These are phyloP conservation scores for Cercospora beticola DNA, from an alignment of 2,329 filamentous ascomycete species.

Conservation along the genomic window DNA sequence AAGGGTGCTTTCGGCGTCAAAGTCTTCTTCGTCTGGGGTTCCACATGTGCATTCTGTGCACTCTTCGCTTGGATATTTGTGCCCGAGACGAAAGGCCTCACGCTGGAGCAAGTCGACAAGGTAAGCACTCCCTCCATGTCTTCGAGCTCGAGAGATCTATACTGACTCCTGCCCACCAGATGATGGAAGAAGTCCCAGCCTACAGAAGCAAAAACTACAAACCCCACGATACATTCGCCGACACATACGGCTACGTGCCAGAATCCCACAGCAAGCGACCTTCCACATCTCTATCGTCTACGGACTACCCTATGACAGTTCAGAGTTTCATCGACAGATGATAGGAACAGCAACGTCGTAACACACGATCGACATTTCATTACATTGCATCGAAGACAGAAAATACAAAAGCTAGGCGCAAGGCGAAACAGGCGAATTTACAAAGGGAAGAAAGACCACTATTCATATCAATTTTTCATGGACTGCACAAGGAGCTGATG, in stretches of 20 bases:
- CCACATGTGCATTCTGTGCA: constrained; percentile 36
- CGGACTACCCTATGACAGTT: constrained; percentile 9
- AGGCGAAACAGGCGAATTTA: not conserved
- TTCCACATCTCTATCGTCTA: not conserved
- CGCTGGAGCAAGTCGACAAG: constrained; percentile 36
- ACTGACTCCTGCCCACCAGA: constrained; percentile 31
- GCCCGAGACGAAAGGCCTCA: constrained; percentile 43
- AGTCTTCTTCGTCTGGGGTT: constrained; percentile 51
- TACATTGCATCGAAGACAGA: not conserved
- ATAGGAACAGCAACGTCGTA: not conserved
- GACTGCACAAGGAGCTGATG: not conserved
- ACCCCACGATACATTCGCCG: constrained; percentile 35
- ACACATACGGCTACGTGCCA: constrained; percentile 22
- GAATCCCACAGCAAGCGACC: constrained; percentile 3
- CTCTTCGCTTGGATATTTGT: constrained; percentile 42
- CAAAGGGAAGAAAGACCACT: not conserved
- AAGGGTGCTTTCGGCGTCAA: constrained; percentile 54
- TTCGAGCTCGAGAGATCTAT: not conserved
- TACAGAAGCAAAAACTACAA: constrained; percentile 39
- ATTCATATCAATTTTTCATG: not conserved
- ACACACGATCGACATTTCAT: not conserved
- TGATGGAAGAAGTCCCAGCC: constrained; percentile 51
- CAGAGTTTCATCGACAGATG: constrained; percentile 24
- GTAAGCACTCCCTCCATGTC: not conserved
- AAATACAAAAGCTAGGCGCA: not conserved